Conservation (phyloP, 139 green algal genomes). For the Edaphochlamys debaryana region DNA sequence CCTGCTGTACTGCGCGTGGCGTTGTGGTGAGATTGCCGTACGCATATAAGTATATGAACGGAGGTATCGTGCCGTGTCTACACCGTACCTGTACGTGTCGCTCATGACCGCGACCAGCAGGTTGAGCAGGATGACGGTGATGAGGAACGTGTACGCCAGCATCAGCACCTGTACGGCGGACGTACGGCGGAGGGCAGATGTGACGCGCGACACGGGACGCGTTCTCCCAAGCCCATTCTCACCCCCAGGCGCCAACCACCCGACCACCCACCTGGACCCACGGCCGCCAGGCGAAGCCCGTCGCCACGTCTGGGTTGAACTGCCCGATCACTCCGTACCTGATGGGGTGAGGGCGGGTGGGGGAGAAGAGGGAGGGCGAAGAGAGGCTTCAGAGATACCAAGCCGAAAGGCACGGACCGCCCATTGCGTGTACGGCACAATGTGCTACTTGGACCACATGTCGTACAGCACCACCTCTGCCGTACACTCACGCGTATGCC, state of each 20-base stretch:
- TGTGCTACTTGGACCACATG: no score
- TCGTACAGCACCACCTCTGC: background rate
- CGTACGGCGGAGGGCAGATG: background rate
- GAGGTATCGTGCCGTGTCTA: no score
- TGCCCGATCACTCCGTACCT: constrained; percentile 21
- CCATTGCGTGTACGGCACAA: no score
- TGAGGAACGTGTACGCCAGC: constrained; percentile 34
- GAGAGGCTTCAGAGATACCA: background rate
- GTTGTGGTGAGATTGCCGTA: background rate
- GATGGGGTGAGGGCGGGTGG: background rate
- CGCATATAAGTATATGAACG: no score
- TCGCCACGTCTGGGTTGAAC: background rate
- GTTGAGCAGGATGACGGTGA: constrained; percentile 39
- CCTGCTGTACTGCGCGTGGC: background rate
- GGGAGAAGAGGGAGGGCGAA: no score
- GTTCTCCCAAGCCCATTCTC: no score
- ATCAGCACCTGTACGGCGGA: constrained; percentile 1
- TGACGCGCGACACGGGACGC: background rate
- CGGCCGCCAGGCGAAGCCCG: background rate
- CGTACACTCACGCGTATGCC: constrained; percentile 6
- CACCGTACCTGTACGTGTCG: constrained; percentile 39
- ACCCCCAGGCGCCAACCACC: no score
- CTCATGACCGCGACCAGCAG: constrained; percentile 35
- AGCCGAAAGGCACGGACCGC: background rate
- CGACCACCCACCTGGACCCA: constrained; percentile 27